These are phyloP conservation scores for Baudoinia panamericana DNA, from an alignment of 495 filamentous ascomycete genomes.

Conservation along the genomic window DNA sequence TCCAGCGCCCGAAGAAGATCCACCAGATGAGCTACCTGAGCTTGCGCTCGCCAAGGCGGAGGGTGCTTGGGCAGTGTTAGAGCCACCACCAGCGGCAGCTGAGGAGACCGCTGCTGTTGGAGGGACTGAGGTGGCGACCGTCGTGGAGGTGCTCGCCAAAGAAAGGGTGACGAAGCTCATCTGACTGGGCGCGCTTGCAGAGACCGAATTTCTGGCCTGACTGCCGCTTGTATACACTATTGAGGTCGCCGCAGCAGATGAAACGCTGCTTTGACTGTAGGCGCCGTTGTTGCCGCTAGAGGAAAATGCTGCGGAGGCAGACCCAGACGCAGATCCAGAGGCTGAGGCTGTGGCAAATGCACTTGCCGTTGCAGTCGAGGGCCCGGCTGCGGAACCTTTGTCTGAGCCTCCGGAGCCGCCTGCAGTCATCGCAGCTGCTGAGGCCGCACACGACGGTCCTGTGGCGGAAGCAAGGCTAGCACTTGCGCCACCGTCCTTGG, in stretches of 20 bases:
- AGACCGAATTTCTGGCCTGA: slow-evolving; percentile 1
- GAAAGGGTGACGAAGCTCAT: background rate
- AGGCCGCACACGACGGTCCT: slow-evolving; percentile 7
- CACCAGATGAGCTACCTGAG: background rate
- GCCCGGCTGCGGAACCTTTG: slow-evolving; percentile 4
- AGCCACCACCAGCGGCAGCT: background rate
- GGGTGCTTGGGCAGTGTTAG: no score
- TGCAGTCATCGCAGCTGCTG: slow-evolving; percentile 10
- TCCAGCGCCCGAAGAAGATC: slow-evolving; percentile 6
- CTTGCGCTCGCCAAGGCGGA: slow-evolving; percentile 3
- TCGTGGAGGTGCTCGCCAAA: slow-evolving; percentile 1
- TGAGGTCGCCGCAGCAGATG: slow-evolving; percentile 6
- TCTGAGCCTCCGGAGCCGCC: slow-evolving; percentile 13
- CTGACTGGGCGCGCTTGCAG: background rate
- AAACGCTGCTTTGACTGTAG: background rate
- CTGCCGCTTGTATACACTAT: background rate
- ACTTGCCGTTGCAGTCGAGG: background rate
- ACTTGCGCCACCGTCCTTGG: no score
- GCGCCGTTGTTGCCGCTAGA: background rate
- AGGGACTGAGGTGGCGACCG: slow-evolving; percentile 7
- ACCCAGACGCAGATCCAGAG: slow-evolving; percentile 1
- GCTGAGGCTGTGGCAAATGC: slow-evolving; percentile 7
- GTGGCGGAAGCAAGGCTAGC: slow-evolving; percentile 3
- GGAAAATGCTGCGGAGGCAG: no score
- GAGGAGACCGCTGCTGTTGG: slow-evolving; percentile 14